Evolutionary conservation across 345 rosid species (phyloP).

Genomic region (Lagerstroemia speciosa): DNA sequence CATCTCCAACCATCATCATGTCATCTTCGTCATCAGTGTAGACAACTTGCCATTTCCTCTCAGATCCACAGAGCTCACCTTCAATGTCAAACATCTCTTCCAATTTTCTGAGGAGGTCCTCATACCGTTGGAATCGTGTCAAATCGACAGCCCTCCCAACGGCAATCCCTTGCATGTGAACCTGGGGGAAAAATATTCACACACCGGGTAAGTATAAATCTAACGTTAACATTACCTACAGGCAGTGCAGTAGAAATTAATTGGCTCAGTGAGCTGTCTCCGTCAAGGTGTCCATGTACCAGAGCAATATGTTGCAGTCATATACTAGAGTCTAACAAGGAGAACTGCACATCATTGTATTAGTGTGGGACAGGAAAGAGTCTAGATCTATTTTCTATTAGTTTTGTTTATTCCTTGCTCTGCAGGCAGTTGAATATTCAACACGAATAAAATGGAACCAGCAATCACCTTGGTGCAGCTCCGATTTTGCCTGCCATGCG

Average conservation of each 20-base stretch:
- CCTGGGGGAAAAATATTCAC: constrained; percentile 28
- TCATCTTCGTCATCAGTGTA: constrained; percentile 97
- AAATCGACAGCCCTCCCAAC: constrained; percentile 99
- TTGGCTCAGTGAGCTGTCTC: neutral
- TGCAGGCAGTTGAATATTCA: neutral
- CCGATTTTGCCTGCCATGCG: constrained; percentile 81
- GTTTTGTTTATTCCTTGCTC: neutral
- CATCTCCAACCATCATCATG: constrained; percentile 99
- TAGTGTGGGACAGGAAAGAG: neutral
- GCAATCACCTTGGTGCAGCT: constrained; percentile 81
- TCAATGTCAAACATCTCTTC: constrained; percentile 90
- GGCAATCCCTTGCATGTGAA: constrained; percentile 97
- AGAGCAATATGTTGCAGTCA: neutral
- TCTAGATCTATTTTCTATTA: neutral
- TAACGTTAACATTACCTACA: no score
- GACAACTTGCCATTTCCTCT: constrained; percentile 88
- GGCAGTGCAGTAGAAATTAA: neutral
- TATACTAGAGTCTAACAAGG: neutral
- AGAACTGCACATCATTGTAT: neutral
- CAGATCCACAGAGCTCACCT: constrained; percentile 69
- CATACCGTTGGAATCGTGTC: constrained; percentile 57
- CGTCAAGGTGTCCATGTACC: neutral
- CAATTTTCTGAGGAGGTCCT: constrained; percentile 66
- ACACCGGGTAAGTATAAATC: no score
- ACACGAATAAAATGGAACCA: neutral